Conservation (phyloP, 805 yeast species). For the Saccharomycopsis javanensis region DNA sequence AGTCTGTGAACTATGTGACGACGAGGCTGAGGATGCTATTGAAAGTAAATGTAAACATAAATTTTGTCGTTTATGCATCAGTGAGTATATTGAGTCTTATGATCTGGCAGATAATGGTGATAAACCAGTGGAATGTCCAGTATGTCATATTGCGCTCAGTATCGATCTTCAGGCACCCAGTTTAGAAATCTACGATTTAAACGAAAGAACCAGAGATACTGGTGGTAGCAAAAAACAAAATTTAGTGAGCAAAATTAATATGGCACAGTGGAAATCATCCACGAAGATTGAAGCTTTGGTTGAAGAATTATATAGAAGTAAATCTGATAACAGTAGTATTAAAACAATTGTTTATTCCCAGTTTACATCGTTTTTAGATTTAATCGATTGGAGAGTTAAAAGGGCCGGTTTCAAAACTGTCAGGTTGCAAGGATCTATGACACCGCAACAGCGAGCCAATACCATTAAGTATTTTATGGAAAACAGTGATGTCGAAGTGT, state of each 20-base stretch:
- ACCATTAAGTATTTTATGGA: constrained; percentile 90
- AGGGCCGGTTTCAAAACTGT: constrained; percentile 94
- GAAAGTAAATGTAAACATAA: constrained; percentile 89
- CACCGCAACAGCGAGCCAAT: constrained; percentile 89
- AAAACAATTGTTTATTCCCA: constrained; percentile 96
- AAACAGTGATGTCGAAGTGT: constrained; percentile 85
- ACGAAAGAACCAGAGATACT: constrained; percentile 31
- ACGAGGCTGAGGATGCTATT: constrained; percentile 96
- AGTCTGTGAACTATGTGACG: constrained; percentile 91
- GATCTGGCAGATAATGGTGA: constrained; percentile 27
- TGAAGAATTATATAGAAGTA: constrained; percentile 78
- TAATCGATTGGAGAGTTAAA: constrained; percentile 90
- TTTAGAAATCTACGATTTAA: constrained; percentile 52
- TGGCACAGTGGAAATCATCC: constrained; percentile 81
- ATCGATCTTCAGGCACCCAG: constrained; percentile 87
- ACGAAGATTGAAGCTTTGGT: constrained; percentile 95
- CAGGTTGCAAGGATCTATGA: constrained; percentile 92
- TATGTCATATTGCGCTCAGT: constrained; percentile 87
- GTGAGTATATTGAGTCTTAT: constrained; percentile 79
- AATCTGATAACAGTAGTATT: constrained; percentile 82
- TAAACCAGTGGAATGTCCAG: constrained; percentile 74
- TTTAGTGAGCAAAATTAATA: constrained; percentile 78
- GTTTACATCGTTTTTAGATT: constrained; percentile 91
- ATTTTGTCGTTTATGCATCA: constrained; percentile 87
- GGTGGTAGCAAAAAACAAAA: constrained; percentile 39